These are phyloP conservation scores for Penicillium parvum DNA, from an alignment of 495 filamentous ascomycete species.

Conservation along the genomic window DNA sequence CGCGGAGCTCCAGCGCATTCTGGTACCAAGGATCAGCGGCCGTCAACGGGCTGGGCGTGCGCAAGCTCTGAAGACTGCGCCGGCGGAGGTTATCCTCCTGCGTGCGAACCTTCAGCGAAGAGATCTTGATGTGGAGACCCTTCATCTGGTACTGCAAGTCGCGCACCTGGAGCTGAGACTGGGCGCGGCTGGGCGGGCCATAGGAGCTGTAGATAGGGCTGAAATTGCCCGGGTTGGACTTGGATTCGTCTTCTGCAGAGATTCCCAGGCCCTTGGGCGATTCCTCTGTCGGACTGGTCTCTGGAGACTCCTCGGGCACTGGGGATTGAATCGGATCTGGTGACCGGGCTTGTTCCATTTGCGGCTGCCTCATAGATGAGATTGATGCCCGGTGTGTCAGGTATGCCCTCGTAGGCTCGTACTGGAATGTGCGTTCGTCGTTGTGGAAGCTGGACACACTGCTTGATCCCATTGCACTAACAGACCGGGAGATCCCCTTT, in stretches of 20 bases:
- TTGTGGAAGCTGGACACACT: conserved; percentile 31
- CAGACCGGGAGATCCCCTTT: conserved; percentile 31
- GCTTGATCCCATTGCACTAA: conserved; percentile 43
- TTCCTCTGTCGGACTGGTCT: conserved; percentile 18
- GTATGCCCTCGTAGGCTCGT: conserved; percentile 36
- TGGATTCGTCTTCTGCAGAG: conserved; percentile 22
- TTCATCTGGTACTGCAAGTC: conserved; percentile 91
- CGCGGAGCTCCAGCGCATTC: conserved; percentile 42
- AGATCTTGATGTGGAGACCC: conserved; percentile 87
- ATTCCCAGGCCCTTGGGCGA: conserved; percentile 31
- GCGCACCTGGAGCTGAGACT: conserved; percentile 65
- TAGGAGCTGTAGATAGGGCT: conserved; percentile 34
- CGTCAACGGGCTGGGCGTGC: conserved; percentile 81
- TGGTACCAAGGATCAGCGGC: conserved; percentile 73
- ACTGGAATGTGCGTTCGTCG: conserved; percentile 40
- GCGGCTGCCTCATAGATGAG: conserved; percentile 24
- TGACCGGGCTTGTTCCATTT: conserved; percentile 6
- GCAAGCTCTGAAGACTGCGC: conserved; percentile 76
- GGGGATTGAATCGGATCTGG: conserved; percentile 4
- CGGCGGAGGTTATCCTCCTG: conserved; percentile 78
- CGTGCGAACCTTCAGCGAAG: conserved; percentile 74
- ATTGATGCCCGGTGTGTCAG: conserved; percentile 37
- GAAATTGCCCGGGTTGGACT: conserved; percentile 30
- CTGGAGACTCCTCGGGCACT: conserved; percentile 5
- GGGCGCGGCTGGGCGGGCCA: conserved; percentile 39